Evolutionary conservation across 176 grass and related monocot genomes (phyloP), one percentile per base, ranked within the genome.

Genomic region (Oryza rufipogon): DNA sequence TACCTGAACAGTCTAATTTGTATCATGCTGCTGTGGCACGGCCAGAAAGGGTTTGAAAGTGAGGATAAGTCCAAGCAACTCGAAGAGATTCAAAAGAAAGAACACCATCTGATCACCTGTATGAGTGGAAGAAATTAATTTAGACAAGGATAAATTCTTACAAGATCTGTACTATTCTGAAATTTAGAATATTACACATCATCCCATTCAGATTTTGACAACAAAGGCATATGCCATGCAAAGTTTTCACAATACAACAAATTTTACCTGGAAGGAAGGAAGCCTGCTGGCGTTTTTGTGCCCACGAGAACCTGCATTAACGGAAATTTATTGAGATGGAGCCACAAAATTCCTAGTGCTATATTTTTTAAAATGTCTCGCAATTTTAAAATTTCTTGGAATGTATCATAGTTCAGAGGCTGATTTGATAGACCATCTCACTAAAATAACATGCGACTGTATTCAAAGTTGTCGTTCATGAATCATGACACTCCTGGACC

Each of bases 91-190:
- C 73, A 96, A 22, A 54, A 96, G 82, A 63, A 96, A 81, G 84
- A 96, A 96, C n/a, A 96, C 87, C 74, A 96, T 88, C 51, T 85
- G 70, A 71, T 96, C 89, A 86, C 94, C 94, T 96, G 86, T 22
- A 77, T 3, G 17, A 28, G 36, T 63, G 39, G 39, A 41, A 41
- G 38, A 10, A 42, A 7, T 11, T 32, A 54, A 60, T 32, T 86
- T 76, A 83, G 0, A 9, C 9, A 22, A 13, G 25, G 49, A 7
- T 10, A 80, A 45, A 67, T 20, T 17, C 1, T 22, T 16, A 61
- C n/a, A 83, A 64, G 16, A 73, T 34, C 23, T 73, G 15, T 15
- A 34, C 38, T 64, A n/a, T 39, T 63, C 32, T 22, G 47, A 48
- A 73, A 48, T 2, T 47, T 48, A 25, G n/a, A n/a, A 15, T 64